phyloP scores from a whole-genome alignment of 106 monocot genomes.

The Posidonia australis region DNA sequence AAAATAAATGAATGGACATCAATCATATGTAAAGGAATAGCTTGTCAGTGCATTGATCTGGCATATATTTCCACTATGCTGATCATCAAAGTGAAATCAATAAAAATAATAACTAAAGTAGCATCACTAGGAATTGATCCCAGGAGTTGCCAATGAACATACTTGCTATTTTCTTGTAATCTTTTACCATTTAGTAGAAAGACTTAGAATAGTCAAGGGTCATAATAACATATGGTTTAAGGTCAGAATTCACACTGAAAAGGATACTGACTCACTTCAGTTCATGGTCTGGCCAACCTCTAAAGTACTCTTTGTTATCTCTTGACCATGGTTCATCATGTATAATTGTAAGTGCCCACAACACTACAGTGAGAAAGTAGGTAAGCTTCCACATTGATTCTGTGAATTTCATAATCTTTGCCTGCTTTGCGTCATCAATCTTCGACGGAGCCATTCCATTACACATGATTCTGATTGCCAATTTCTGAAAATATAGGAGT shows the following conservation, averaged over 20 bases:
- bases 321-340: conserved; percentile 54
- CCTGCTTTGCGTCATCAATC: conserved; percentile 30
- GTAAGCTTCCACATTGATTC: conserved; percentile 91
- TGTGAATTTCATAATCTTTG: conserved; percentile 61
- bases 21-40: too few relatives aligned
- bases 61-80: too few relatives aligned
- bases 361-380: conserved; percentile 46
- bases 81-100: too few relatives aligned
- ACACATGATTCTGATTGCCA: conserved; percentile 32
- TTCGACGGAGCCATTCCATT: conserved; percentile 12
- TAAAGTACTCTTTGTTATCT: conserved; percentile 54
- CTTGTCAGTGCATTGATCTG: too few relatives aligned
- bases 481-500: conserved; percentile 18
- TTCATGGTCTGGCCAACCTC: conserved; percentile 76
- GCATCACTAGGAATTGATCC: too few relatives aligned
- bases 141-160: too few relatives aligned
- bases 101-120: too few relatives aligned
- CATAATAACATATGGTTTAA: too few relatives aligned
- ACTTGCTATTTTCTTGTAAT: too few relatives aligned
- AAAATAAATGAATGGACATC: too few relatives aligned
- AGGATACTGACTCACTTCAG: conserved; percentile 34
- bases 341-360: conserved; percentile 59
- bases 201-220: too few relatives aligned
- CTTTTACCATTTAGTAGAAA: too few relatives aligned
- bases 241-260: background rate